Evolutionary conservation across 768 basidiomycete species (phyloP), one percentile per base, ranked within the genome.

Genomic region (Paxillus rubicundulus): DNA sequence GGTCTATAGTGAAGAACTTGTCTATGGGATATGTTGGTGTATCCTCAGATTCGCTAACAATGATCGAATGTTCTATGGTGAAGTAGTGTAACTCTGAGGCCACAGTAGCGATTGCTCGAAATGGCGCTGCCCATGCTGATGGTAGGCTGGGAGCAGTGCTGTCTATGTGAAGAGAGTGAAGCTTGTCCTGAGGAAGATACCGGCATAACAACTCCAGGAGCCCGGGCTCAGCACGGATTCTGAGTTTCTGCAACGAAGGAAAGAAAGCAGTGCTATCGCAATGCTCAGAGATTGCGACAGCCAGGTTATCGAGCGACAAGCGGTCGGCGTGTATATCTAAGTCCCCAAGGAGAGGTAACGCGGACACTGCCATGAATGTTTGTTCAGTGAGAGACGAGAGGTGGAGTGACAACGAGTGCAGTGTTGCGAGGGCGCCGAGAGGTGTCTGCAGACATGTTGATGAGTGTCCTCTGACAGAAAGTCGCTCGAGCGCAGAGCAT

Each of bases 301-400:
- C 54, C 30, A 61, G 47, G 30, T 59, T 56, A 28, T 71, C 62
- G 5, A 55, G 30, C 20, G 67, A 64, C 24, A 81, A 55, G 55
- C 71, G 70, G 9, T 70, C 65, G 2, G 72, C 76, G 49, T 82
- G 78, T 9, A 81, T 47, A 49, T 79, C 72, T 32, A 82, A 67
- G 38, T 76, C 65, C 18, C 49, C 51, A 50, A 81, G 71, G 28
- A 40, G 37, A 9, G 74, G 73, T 21, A 80, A 72, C 17, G 53
- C 52, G 17, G 70, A 68, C 37, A 79, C 59, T 3, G 72, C 66
- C 47, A 68, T 53, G 17, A 81, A 52, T 10, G 73, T 71, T 20
- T 68, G 65, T 14, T 53, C 63, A 18, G 69, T 68, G 47, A 80
- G 60, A 12, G 74, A 71, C 18, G 77, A 76, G 20, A 72, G 63